Evolutionary conservation across 2,329 filamentous ascomycete genomes (phyloP), one percentile per base, ranked within the genome.

Genomic region (Paraphoma sp.): DNA sequence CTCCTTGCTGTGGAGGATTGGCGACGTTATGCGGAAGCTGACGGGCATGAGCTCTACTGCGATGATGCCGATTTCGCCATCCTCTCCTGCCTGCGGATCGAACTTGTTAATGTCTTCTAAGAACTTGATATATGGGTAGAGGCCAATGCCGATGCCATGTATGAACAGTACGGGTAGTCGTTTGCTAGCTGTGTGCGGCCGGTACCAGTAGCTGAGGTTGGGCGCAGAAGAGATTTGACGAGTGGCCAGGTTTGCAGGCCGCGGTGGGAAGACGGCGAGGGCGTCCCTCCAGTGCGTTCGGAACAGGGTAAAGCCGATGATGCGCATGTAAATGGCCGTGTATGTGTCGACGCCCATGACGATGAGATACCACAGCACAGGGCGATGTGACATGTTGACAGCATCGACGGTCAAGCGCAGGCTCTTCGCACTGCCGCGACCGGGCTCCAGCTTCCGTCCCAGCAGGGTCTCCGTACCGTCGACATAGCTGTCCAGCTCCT

Each of bases 121-220:
- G 65, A 89, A 89, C 14, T 76, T 71, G 11, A 82, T 77, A 63
- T 91, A 89, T 0, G 87, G 83, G 68, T 84, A 84, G 2, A 91
- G 80, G 0, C 89, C 89, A 54, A 91, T 81, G 42, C 89, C 88
- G 47, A 91, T 89, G 14, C 89, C 89, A 63, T 91, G 89, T 46
- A 91, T 80, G 74, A 90, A 91, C 4, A 92, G 74, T 7, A 91
- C 74, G 0, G 89, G 89, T 0, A 84, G 75, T 42, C 80, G 79
- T 1, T 79, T 83, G 49, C 81, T 81, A 1, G 85, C 87, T 0
- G 81, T 85, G 67, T 91, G 88, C 5, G 86, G 85, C 1, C 84
- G 83, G 64, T 88, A 80, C 86, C 87, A 91, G 78, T 92, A 91
- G 58, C 83, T 82, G 6, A 90, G 61, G 9, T 78, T 73, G 3